Evolutionary conservation across 2,329 filamentous ascomycete species (phyloP).

Genomic region (Verticillium albo-atrum): DNA sequence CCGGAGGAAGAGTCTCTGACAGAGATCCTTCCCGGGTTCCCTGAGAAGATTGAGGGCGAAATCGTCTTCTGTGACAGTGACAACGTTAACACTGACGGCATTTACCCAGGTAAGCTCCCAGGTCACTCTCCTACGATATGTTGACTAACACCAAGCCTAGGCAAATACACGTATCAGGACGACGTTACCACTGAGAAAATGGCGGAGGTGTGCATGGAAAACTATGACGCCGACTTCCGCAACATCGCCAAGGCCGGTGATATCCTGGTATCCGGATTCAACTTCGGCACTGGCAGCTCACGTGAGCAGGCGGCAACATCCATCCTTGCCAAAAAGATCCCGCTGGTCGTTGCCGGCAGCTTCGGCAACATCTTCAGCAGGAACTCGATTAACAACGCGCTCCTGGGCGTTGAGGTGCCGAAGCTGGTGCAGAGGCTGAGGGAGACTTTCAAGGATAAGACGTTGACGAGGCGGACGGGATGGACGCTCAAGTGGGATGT

Average conservation of each 20-base stretch:
- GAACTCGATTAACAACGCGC: slow-evolving; percentile 75
- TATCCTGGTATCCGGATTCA: slow-evolving; percentile 80
- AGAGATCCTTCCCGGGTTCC: slow-evolving; percentile 80
- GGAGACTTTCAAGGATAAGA: slow-evolving; percentile 53
- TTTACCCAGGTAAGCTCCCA: slow-evolving; percentile 66
- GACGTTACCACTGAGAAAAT: slow-evolving; percentile 71
- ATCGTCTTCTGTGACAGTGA: slow-evolving; percentile 79
- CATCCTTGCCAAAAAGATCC: slow-evolving; percentile 75
- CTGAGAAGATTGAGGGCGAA: slow-evolving; percentile 75
- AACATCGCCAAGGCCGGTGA: slow-evolving; percentile 63
- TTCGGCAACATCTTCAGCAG: slow-evolving; percentile 81
- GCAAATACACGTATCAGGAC: slow-evolving; percentile 90
- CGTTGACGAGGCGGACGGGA: slow-evolving; percentile 67
- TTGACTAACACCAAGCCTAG: too few species aligned
- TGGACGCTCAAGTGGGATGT: slow-evolving; percentile 86
- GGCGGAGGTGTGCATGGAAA: slow-evolving; percentile 89
- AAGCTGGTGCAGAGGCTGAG: slow-evolving; percentile 61
- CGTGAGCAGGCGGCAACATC: slow-evolving; percentile 87
- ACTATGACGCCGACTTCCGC: slow-evolving; percentile 76
- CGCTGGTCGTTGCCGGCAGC: slow-evolving; percentile 73
- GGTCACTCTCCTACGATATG: too few species aligned
- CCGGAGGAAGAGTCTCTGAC: slow-evolving; percentile 43
- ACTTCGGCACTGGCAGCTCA: slow-evolving; percentile 83
- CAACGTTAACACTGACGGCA: slow-evolving; percentile 88
- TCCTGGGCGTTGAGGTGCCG: slow-evolving; percentile 69